These are phyloP conservation scores for Asterochloris sp. DNA, from an alignment of 139 green algal genomes.

Conservation along the genomic window DNA sequence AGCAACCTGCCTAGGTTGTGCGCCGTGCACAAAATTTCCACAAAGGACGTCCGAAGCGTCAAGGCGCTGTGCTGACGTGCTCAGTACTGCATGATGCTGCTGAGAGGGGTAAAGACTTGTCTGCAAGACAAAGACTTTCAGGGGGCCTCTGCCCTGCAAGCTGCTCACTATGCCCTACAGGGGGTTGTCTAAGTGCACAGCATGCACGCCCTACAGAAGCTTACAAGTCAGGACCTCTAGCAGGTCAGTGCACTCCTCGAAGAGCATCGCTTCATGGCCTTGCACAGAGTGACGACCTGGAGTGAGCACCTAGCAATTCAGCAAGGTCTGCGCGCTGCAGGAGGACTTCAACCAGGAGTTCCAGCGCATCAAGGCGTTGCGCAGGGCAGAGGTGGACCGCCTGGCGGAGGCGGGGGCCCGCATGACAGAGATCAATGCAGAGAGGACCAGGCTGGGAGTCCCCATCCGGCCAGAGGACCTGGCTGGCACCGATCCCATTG, in stretches of 20 bases:
- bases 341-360: conserved; percentile 5
- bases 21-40: too few species aligned
- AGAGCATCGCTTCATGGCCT: background rate
- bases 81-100: too few species aligned
- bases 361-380: background rate
- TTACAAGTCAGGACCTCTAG: background rate
- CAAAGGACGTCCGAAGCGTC: too few species aligned
- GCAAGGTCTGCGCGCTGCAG: background rate
- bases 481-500: background rate
- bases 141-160: too few species aligned
- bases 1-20: too few species aligned
- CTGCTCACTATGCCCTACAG: too few species aligned
- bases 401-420: conserved; percentile 4
- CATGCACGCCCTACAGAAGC: background rate
- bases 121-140: too few species aligned
- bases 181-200: background rate
- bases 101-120: too few species aligned
- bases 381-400: conserved; percentile 10
- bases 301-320: too few species aligned
- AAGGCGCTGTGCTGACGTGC: too few species aligned
- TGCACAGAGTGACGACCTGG: too few species aligned
- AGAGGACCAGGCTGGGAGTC: background rate
- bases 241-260: background rate
- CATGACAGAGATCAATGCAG: conserved; percentile 6
- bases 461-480: background rate